These are phyloP conservation scores for Lactifluus volemus DNA, from an alignment of 768 basidiomycete species.

Conservation along the genomic window DNA sequence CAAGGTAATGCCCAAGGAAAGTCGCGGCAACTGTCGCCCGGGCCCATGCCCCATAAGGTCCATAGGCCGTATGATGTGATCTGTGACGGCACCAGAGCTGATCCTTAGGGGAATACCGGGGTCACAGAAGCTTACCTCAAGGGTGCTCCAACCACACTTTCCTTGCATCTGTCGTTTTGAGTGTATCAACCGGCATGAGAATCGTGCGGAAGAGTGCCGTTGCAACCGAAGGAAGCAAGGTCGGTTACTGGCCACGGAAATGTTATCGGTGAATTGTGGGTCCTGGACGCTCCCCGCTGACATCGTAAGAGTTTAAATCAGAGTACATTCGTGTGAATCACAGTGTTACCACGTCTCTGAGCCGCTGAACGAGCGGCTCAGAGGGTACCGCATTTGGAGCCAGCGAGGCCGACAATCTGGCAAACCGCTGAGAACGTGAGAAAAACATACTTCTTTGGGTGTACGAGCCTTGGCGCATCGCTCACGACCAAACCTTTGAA, in stretches of 20 bases:
- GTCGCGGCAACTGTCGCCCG: constrained; percentile 93
- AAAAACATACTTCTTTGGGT: neutral
- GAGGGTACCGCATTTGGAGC: too few relatives aligned
- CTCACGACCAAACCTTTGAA: neutral
- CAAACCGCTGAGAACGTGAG: neutral
- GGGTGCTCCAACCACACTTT: constrained; percentile 51
- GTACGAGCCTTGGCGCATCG: neutral
- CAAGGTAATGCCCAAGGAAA: constrained; percentile 87
- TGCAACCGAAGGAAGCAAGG: constrained; percentile 50
- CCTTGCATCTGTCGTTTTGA: constrained; percentile 97
- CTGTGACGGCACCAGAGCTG: constrained; percentile 27
- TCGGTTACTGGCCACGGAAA: neutral
- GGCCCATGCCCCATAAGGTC: constrained; percentile 74
- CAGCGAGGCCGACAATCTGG: too few relatives aligned
- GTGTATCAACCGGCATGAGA: constrained; percentile 87
- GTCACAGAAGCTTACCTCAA: constrained; percentile 40
- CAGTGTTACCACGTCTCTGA: too few relatives aligned
- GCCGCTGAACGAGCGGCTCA: too few relatives aligned
- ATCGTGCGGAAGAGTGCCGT: constrained; percentile 85
- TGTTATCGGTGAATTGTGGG: neutral
- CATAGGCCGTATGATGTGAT: constrained; percentile 67
- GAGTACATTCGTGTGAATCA: too few relatives aligned
- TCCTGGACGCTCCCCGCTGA: neutral
- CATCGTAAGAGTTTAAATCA: neutral
- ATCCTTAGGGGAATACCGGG: neutral